These are phyloP conservation scores for Fusarium nodosum DNA, from an alignment of 2,329 filamentous ascomycete genomes.

Conservation along the genomic window DNA sequence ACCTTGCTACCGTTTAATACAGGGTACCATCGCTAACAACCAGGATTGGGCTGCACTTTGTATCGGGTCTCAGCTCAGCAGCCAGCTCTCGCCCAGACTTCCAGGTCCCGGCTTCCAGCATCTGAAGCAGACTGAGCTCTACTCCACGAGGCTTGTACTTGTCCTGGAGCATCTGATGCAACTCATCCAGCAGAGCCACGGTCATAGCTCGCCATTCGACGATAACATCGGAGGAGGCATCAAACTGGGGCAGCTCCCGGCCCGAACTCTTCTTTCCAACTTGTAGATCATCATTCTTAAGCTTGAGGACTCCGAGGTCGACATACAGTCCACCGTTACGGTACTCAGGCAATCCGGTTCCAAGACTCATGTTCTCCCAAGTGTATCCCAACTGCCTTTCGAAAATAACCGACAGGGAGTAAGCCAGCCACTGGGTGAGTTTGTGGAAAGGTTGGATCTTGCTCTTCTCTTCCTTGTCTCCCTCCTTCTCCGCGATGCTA, in stretches of 20 bases:
- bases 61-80: conserved; percentile 82
- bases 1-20: neutral
- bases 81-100: conserved; percentile 83
- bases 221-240: conserved; percentile 68
- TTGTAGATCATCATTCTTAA: conserved; percentile 61
- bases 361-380: conserved; percentile 66
- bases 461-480: neutral
- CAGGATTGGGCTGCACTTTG: conserved; percentile 85
- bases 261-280: conserved; percentile 59
- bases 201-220: conserved; percentile 73
- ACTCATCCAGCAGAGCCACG: conserved; percentile 66
- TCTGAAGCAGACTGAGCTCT: conserved; percentile 61
- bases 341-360: conserved; percentile 79
- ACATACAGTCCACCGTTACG: conserved; percentile 79
- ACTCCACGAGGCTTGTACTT: conserved; percentile 50
- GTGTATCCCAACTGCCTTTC: conserved; percentile 64
- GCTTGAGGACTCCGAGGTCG: conserved; percentile 66
- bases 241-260: conserved; percentile 64
- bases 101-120: conserved; percentile 68
- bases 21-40: conserved; percentile 35
- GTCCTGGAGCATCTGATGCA: conserved; percentile 55
- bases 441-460: conserved; percentile 69
- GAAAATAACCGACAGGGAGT: conserved; percentile 78
- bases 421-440: conserved; percentile 79
- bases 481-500: neutral